Conservation (phyloP, 805 yeast genomes). For the Jamesozyma gamospora region DNA sequence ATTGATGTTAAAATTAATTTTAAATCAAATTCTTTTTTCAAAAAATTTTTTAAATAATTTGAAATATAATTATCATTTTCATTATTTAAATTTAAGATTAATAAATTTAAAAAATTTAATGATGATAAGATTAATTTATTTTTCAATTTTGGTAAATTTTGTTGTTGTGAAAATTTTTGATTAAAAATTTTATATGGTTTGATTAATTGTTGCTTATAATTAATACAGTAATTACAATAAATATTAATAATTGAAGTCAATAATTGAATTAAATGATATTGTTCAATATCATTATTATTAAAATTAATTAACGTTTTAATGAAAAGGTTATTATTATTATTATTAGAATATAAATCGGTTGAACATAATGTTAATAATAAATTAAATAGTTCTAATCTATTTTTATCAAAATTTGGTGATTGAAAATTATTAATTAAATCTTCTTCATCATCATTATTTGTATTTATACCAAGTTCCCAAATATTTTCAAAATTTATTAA, state of each 20-base stretch:
- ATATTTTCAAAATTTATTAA: slow-evolving; percentile 13
- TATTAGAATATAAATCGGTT: slow-evolving; percentile 40
- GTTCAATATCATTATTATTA: not conserved
- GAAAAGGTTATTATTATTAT: not conserved
- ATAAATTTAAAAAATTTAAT: slow-evolving; percentile 49
- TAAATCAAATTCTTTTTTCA: slow-evolving; percentile 48
- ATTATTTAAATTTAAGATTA: slow-evolving; percentile 21
- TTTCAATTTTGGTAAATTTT: slow-evolving; percentile 25
- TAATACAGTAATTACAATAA: slow-evolving; percentile 41
- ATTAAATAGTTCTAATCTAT: slow-evolving; percentile 58
- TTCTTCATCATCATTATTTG: slow-evolving; percentile 16
- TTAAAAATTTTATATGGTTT: slow-evolving; percentile 11
- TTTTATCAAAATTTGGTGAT: slow-evolving; percentile 41
- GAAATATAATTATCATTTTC: not conserved
- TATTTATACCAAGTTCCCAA: slow-evolving; percentile 84
- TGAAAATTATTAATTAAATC: slow-evolving; percentile 17
- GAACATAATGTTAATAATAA: slow-evolving; percentile 54
- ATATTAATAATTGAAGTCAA: slow-evolving; percentile 52
- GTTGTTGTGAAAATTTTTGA: slow-evolving; percentile 13
- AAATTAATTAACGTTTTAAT: not conserved
- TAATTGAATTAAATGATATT: not conserved
- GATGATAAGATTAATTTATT: slow-evolving; percentile 42
- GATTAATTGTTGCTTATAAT: slow-evolving; percentile 27
- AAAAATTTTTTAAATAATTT: slow-evolving; percentile 28
- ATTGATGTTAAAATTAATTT: slow-evolving; percentile 39